Base-by-base conservation (phyloP, 176 grass and related monocot species). In the Bromus sterilis region DNA sequence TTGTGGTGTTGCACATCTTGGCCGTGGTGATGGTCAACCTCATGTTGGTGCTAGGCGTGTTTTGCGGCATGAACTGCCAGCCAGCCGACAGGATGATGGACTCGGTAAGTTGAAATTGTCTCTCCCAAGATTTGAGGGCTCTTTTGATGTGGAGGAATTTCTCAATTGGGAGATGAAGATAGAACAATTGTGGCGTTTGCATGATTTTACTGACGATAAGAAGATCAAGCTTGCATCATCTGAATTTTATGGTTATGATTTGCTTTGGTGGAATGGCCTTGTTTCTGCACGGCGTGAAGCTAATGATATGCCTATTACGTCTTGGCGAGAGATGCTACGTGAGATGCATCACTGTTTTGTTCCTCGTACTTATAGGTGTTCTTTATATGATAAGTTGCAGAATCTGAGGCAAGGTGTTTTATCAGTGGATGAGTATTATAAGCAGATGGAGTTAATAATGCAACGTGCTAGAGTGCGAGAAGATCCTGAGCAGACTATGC, bases 1-100 rank as follows among this genome's bases (percentile, higher is more conserved):
- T 6, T 6, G 4, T 36, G 2, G 4, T 5, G 4, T 3, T 3
- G n/a, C n/a, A n/a, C n/a, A n/a, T n/a, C n/a, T n/a, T n/a, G n/a
- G n/a, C n/a, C n/a, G n/a, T n/a, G n/a, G n/a, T n/a, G n/a, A n/a
- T n/a, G n/a, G n/a, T n/a, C n/a, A n/a, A 36, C 2, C 4, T 6
- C 35, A 6, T 36, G 35, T 3, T 36, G 3, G 35, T 36, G 2
- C 35, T 3, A 4, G 35, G 2, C 35, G 35, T 36, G 4, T 36
- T 3, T 4, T 36, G 0, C 4, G 7, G 5, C 0, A 4, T 36
- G 35, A 5, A 12, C 7, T 1, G 5, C 2, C 4, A 42, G 15
- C 12, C 5, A 51, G 20, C 15, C 15, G 46, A 20, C 15, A 51
- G 0, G 46, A 20, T 1, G 46, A 51, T 16, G 46, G 46, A 1